Conservation (phyloP, 805 yeast species). For the Cyberlindnera nakhonratchasimensis region DNA sequence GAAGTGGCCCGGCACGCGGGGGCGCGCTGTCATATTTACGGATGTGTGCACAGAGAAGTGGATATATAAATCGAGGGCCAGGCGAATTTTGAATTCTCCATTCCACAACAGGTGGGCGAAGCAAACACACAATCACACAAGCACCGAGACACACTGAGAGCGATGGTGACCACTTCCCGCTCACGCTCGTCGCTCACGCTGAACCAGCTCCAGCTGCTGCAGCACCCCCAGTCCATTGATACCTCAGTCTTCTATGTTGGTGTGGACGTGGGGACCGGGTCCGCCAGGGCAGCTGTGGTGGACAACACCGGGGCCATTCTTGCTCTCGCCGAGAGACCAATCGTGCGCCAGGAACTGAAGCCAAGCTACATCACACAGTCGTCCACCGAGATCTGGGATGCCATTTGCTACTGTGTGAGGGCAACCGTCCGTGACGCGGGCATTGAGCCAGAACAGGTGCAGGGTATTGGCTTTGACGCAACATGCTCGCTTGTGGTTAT, state of each 20-base stretch:
- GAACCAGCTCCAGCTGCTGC: slow-evolving; percentile 26
- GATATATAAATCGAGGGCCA: no score
- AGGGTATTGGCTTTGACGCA: slow-evolving; percentile 95
- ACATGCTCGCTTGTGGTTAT: slow-evolving; percentile 92
- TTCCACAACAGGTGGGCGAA: no score
- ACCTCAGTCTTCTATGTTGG: slow-evolving; percentile 56
- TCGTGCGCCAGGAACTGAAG: slow-evolving; percentile 70
- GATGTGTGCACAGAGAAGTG: no score
- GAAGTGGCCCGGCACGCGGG: no score
- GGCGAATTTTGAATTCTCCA: no score
- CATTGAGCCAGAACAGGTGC: slow-evolving; percentile 60
- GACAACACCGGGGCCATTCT: slow-evolving; percentile 80
- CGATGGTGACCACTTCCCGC: slow-evolving; percentile 18
- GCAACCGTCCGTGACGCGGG: slow-evolving; percentile 71
- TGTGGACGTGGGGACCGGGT: slow-evolving; percentile 96
- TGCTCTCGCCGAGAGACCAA: slow-evolving; percentile 74
- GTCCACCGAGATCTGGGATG: slow-evolving; percentile 87
- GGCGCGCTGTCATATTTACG: no score
- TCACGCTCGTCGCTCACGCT: slow-evolving; percentile 29
- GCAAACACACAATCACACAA: no score
- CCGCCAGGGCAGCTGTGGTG: slow-evolving; percentile 91
- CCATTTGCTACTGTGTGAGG: slow-evolving; percentile 78
- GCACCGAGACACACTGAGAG: not conserved
- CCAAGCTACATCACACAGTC: slow-evolving; percentile 80
- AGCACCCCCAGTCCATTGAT: slow-evolving; percentile 28